Percentiles rank a stretch among this genome's conserved stretches.
These are phyloP conservation scores for Stemphylium vesicarium DNA, from an alignment of 2,329 filamentous ascomycete genomes.

Conservation along the genomic window DNA sequence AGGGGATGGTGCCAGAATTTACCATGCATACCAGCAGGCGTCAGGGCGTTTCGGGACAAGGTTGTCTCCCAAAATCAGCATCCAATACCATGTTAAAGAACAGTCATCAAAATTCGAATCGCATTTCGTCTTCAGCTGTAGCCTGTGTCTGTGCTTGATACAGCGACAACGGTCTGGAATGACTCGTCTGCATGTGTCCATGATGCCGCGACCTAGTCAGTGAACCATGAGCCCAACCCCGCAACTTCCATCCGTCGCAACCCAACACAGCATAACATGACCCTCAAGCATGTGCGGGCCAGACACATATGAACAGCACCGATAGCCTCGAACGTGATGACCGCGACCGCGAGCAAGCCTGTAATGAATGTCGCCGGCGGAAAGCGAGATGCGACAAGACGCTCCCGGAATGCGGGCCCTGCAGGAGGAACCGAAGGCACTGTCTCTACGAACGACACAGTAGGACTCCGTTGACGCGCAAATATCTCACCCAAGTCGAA, in stretches of 20 bases:
- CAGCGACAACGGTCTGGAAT: background rate
- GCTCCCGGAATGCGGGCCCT: no score
- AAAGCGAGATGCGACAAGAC: slow-evolving; percentile 19
- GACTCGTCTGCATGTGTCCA: background rate
- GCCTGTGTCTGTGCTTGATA: background rate
- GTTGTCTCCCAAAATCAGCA: background rate
- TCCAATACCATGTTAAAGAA: background rate
- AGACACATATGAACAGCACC: slow-evolving; percentile 14
- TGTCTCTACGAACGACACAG: no score
- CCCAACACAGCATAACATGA: background rate
- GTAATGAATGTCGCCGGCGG: slow-evolving; percentile 20
- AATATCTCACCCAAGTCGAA: no score
- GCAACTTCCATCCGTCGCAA: background rate
- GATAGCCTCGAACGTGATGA: slow-evolving; percentile 4
- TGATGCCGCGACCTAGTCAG: background rate
- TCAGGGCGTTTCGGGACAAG: slow-evolving; percentile 6
- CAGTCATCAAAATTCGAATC: background rate
- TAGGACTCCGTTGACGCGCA: no score
- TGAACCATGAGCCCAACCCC: background rate
- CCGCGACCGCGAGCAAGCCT: slow-evolving; percentile 11
- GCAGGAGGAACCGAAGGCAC: no score
- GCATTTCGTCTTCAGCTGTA: background rate
- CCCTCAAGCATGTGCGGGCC: slow-evolving; percentile 3
- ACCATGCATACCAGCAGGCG: slow-evolving; percentile 6
- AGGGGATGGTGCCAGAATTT: background rate